Percentiles rank a stretch among this genome's conserved stretches.
Conservation (phyloP, 768 basidiomycete species). For the Mrakia hoshinonis region DNA sequence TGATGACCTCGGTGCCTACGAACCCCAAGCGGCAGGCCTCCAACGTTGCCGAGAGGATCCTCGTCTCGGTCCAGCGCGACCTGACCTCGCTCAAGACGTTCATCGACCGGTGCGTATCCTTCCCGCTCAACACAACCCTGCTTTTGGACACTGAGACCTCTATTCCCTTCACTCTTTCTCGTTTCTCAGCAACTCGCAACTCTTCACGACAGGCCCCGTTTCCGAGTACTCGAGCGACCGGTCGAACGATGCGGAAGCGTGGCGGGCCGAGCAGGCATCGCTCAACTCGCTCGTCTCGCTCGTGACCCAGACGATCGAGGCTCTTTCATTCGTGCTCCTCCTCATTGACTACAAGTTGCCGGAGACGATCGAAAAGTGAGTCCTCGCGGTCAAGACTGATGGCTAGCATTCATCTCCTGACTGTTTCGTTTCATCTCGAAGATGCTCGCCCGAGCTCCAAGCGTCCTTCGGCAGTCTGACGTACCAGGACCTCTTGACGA, state of each 20-base stretch:
- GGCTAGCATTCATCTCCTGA: constrained; percentile 3
- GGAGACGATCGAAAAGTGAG: constrained; percentile 72
- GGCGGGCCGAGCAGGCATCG: constrained; percentile 39
- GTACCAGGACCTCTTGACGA: constrained; percentile 78
- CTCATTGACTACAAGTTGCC: constrained; percentile 83
- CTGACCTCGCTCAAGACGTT: constrained; percentile 67
- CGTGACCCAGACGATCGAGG: constrained; percentile 79
- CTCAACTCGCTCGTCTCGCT: constrained; percentile 45
- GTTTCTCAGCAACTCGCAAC: constrained; percentile 60
- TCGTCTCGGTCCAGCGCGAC: constrained; percentile 70
- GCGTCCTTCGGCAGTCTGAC: constrained; percentile 60
- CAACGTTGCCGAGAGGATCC: constrained; percentile 53
- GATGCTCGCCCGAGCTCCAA: constrained; percentile 66
- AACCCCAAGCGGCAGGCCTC: constrained; percentile 46
- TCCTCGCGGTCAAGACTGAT: constrained; percentile 21
- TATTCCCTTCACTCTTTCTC: not conserved
- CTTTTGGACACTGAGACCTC: not conserved
- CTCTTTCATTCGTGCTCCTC: constrained; percentile 83
- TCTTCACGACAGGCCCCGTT: constrained; percentile 51
- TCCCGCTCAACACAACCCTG: too few species aligned
- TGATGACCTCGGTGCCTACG: constrained; percentile 47
- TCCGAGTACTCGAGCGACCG: constrained; percentile 2
- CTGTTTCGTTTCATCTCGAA: constrained; percentile 35
- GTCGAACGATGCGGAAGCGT: constrained; percentile 33
- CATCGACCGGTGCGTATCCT: constrained; percentile 31